These are phyloP conservation scores for Eremothecium sinecaudum DNA, from an alignment of 1,139 yeast genomes.

Conservation along the genomic window DNA sequence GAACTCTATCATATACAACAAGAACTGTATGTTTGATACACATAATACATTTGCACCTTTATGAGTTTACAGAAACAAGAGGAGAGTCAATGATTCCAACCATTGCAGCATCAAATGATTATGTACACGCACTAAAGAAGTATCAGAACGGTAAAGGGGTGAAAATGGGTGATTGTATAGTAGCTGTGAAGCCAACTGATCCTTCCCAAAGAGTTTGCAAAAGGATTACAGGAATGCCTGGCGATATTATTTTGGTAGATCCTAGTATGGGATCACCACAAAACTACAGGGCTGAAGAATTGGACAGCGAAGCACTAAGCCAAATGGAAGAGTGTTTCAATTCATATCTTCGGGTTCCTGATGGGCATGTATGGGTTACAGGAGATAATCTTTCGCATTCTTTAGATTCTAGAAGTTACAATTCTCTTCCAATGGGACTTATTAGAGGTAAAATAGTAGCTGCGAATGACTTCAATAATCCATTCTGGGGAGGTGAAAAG, in stretches of 20 bases:
- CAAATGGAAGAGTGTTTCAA: constrained; percentile 34
- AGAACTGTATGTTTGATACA: constrained; percentile 65
- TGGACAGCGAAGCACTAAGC: constrained; percentile 10
- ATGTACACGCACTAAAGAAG: constrained; percentile 67
- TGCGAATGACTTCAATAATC: constrained; percentile 36
- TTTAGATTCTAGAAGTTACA: constrained; percentile 83
- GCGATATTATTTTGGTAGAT: constrained; percentile 72
- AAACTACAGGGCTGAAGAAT: constrained; percentile 9
- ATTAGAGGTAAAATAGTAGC: constrained; percentile 85
- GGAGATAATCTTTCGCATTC: constrained; percentile 88
- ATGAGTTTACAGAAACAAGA: constrained; percentile 71
- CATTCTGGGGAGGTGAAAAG: constrained; percentile 29
- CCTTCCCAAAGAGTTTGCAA: constrained; percentile 83
- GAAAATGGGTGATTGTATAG: constrained; percentile 76
- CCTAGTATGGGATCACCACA: constrained; percentile 53
- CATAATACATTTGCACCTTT: constrained; percentile 53
- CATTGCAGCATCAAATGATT: constrained; percentile 62
- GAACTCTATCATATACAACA: constrained; percentile 32
- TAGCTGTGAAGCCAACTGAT: constrained; percentile 84
- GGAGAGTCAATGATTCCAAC: constrained; percentile 98
- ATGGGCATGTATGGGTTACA: constrained; percentile 95
- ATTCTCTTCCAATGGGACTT: constrained; percentile 78
- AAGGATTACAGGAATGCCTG: constrained; percentile 92
- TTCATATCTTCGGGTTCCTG: constrained; percentile 59
- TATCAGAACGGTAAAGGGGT: constrained; percentile 40